Evolutionary conservation across 192 early-diverging fungal species (phyloP).

Genomic region (Chytriomyces confervae): DNA sequence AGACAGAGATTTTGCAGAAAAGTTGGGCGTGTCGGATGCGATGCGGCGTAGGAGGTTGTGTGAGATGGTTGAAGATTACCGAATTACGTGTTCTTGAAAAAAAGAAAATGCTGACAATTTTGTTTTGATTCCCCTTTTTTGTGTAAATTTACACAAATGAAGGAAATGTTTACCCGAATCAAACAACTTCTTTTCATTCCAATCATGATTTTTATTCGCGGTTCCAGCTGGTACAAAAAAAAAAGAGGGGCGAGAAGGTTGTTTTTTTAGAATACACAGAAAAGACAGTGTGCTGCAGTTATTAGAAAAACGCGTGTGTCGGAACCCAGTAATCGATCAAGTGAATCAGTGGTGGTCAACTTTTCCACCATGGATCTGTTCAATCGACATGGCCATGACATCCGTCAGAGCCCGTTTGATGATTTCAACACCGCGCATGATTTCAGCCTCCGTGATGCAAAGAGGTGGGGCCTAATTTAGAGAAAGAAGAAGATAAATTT

Average conservation of each 20-base stretch:
- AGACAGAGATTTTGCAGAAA: conserved; percentile 16
- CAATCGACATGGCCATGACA: conserved; percentile 60
- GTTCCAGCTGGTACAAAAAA: neutral
- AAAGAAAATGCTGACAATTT: neutral
- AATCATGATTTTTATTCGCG: neutral
- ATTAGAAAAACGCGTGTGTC: too few species aligned
- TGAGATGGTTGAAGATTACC: conserved; percentile 28
- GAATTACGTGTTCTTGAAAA: neutral
- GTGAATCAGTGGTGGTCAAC: neutral
- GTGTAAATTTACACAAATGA: too few species aligned
- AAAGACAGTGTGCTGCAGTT: too few species aligned
- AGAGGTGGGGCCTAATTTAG: conserved; percentile 87
- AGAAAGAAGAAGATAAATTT: neutral
- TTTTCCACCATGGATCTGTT: conserved; percentile 65
- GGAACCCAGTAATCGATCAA: neutral
- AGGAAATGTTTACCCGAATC: too few species aligned
- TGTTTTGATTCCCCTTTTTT: too few species aligned
- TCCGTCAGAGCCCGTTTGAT: conserved; percentile 82
- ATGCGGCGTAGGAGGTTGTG: conserved; percentile 1
- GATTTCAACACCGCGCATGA: conserved; percentile 78
- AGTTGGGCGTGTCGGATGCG: conserved; percentile 4
- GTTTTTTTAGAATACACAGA: too few species aligned
- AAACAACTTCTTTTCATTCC: neutral
- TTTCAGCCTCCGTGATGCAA: conserved; percentile 91
- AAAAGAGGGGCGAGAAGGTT: too few species aligned